Percentiles rank a stretch among this genome's conserved stretches.
These are phyloP conservation scores for Mycena galericulata DNA, from an alignment of 768 basidiomycete genomes.

Conservation along the genomic window DNA sequence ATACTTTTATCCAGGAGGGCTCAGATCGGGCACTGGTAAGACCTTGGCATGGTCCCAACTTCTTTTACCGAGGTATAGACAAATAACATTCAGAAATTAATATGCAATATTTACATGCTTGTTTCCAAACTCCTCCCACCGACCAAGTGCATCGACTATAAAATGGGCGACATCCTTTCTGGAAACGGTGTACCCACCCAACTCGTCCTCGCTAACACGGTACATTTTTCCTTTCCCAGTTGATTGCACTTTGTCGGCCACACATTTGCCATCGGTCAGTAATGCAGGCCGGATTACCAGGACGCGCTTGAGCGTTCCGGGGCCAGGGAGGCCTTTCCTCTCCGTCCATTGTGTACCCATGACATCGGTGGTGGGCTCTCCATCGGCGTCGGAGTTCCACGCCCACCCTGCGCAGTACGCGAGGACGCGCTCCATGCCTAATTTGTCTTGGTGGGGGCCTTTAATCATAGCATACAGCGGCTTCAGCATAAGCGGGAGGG, in stretches of 20 bases:
- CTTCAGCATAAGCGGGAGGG: slow-evolving; percentile 62
- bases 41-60: too few relatives aligned
- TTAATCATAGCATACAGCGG: slow-evolving; percentile 61
- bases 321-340: slow-evolving; percentile 42
- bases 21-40: too few relatives aligned
- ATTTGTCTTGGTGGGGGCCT: slow-evolving; percentile 70
- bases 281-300: slow-evolving; percentile 66
- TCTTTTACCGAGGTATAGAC: too few relatives aligned
- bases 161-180: slow-evolving; percentile 71
- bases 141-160: slow-evolving; percentile 54
- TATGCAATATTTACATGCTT: slow-evolving; percentile 37
- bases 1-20: too few relatives aligned
- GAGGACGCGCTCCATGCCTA: slow-evolving; percentile 66
- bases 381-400: slow-evolving; percentile 56
- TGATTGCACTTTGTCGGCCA: not conserved
- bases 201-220: slow-evolving; percentile 44
- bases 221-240: slow-evolving; percentile 46
- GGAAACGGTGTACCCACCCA: slow-evolving; percentile 58
- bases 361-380: slow-evolving; percentile 57
- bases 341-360: slow-evolving; percentile 48
- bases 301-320: slow-evolving; percentile 50
- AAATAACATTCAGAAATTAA: too few relatives aligned
- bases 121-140: slow-evolving; percentile 51
- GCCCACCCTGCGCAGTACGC: slow-evolving; percentile 61
- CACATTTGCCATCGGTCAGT: slow-evolving; percentile 64